phyloP scores from a whole-genome alignment of 2,329 filamentous ascomycete species.

The Onygenales sp. region DNA sequence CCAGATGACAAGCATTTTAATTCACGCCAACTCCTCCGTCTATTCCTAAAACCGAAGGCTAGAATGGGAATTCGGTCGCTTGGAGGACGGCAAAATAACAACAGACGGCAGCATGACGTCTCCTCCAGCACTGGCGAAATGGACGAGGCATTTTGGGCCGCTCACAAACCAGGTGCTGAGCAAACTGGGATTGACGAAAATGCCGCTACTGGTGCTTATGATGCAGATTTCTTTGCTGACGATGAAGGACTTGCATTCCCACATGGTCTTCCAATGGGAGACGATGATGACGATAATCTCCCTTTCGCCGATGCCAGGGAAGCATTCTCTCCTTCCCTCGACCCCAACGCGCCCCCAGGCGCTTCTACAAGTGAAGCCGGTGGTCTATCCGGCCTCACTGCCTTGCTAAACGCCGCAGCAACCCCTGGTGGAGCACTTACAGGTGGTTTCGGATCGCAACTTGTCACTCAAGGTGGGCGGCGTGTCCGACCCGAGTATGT shows the following conservation, averaged over 20 bases:
- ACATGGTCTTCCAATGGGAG: constrained; percentile 33
- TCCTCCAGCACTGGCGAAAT: constrained; percentile 63
- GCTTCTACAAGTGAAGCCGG: constrained; percentile 24
- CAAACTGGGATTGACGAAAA: constrained; percentile 41
- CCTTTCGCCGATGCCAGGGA: constrained; percentile 42
- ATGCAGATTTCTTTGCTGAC: constrained; percentile 88
- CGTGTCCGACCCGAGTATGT: constrained; percentile 55
- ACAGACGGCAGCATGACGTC: constrained; percentile 38
- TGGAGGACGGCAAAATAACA: constrained; percentile 32
- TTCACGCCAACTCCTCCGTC: constrained; percentile 74
- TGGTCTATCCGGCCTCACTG: constrained; percentile 27
- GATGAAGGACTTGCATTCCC: constrained; percentile 49
- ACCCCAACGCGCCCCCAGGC: constrained; percentile 22
- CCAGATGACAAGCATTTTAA: constrained; percentile 98
- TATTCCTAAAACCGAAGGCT: constrained; percentile 93
- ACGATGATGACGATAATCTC: constrained; percentile 38
- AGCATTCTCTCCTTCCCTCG: constrained; percentile 33
- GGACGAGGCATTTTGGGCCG: constrained; percentile 94
- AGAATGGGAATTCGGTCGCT: constrained; percentile 61
- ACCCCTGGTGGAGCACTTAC: constrained; percentile 33
- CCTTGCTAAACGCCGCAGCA: constrained; percentile 30
- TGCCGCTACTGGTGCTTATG: constrained; percentile 66
- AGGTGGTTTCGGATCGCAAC: constrained; percentile 52
- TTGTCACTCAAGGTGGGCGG: constrained; percentile 51
- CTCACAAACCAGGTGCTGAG: constrained; percentile 47